phyloP scores from a whole-genome alignment of 352 stramenopile genomes.

The Phytopythium oedochilum region DNA sequence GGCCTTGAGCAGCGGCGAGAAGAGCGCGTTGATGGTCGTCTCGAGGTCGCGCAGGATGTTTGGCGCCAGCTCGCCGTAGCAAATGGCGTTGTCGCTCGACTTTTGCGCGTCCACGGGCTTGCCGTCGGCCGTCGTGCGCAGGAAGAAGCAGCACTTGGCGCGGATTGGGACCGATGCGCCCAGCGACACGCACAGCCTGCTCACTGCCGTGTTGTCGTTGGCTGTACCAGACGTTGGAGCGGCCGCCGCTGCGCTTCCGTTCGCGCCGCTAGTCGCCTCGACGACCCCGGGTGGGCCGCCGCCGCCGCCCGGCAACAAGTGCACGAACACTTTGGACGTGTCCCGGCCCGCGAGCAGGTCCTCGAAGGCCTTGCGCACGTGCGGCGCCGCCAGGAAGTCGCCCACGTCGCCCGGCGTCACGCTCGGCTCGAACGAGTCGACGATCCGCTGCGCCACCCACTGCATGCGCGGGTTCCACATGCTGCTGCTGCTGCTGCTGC shows the following conservation, averaged over 20 bases:
- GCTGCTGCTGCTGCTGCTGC: constrained; percentile 3
- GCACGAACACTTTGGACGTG: constrained; percentile 70
- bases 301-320: constrained; percentile 38
- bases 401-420: constrained; percentile 45
- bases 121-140: constrained; percentile 59
- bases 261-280: not conserved
- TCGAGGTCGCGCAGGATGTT: constrained; percentile 82
- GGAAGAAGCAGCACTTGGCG: constrained; percentile 83
- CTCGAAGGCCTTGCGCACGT: constrained; percentile 68
- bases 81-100: constrained; percentile 70
- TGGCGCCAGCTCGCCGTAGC: constrained; percentile 79
- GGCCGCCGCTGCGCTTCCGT: not conserved
- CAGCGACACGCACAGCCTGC: constrained; percentile 66
- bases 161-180: constrained; percentile 65
- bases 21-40: constrained; percentile 80
- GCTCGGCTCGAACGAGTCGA: constrained; percentile 74
- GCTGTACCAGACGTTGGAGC: not conserved
- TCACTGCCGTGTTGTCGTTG: constrained; percentile 22
- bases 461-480: constrained; percentile 82
- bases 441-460: constrained; percentile 70
- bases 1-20: constrained; percentile 89
- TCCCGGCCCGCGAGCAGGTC: constrained; percentile 73
- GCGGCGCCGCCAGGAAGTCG: constrained; percentile 53
- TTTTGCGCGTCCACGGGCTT: constrained; percentile 75
- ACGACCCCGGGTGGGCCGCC: not conserved